phyloP scores from a whole-genome alignment of 2,329 filamentous ascomycete genomes.

The Trichoderma breve region DNA sequence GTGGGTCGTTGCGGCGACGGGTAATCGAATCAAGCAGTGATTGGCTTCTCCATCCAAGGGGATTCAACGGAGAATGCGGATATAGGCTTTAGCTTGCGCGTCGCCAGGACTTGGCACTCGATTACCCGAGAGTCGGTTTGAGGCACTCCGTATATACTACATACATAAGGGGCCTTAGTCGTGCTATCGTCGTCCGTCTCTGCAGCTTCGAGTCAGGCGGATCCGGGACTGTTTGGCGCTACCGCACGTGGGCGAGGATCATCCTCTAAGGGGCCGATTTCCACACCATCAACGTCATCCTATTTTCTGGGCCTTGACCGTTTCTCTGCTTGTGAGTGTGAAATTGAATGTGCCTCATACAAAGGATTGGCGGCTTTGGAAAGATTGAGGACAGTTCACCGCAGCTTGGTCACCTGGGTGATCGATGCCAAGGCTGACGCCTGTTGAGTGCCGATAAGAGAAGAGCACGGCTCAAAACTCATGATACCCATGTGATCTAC shows the following conservation, averaged over 20 bases:
- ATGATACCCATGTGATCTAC: background rate
- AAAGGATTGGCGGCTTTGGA: background rate
- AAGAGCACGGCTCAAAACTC: background rate
- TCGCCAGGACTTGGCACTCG: background rate
- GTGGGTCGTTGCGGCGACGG: background rate
- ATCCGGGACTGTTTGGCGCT: background rate
- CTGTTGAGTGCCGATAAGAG: background rate
- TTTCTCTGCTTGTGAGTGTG: background rate
- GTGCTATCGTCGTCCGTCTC: background rate
- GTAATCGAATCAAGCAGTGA: background rate
- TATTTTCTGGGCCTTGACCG: background rate
- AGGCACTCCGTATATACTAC: background rate
- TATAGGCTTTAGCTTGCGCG: background rate
- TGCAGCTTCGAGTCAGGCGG: background rate
- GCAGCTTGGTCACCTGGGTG: background rate
- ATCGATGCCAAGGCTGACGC: background rate
- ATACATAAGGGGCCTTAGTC: background rate
- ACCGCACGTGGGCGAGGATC: slow-evolving; percentile 7
- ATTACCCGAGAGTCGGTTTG: background rate
- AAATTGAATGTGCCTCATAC: background rate
- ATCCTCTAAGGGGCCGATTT: background rate
- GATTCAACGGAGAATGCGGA: background rate
- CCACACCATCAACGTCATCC: background rate
- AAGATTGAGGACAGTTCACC: background rate
- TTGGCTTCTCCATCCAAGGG: background rate